phyloP scores from a whole-genome alignment of 2,329 filamentous ascomycete species.

The Trichoderma brevicompactum region DNA sequence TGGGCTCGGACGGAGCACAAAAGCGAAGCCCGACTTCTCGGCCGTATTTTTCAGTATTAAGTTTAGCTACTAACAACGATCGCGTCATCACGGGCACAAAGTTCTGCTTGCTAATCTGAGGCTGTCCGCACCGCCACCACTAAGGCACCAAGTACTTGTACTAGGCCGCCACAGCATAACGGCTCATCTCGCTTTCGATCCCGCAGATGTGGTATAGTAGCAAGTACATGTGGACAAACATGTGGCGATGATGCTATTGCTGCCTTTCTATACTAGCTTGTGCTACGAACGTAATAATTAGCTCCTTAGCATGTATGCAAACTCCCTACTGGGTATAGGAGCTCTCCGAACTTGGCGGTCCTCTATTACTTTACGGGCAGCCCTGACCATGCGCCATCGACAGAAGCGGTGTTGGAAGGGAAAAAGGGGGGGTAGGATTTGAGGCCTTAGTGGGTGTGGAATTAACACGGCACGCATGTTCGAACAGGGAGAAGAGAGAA shows the following conservation, averaged over 20 bases:
- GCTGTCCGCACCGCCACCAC: neutral
- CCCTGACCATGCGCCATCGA: neutral
- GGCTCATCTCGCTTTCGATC: too few relatives aligned
- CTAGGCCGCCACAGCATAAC: neutral
- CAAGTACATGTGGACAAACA: neutral
- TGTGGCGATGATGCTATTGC: neutral
- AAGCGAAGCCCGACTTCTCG: constrained; percentile 8
- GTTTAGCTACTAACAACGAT: constrained; percentile 2
- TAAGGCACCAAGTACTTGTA: neutral
- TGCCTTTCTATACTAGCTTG: too few relatives aligned
- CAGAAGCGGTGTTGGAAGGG: neutral
- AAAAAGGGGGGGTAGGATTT: neutral
- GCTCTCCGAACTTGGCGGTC: constrained; percentile 1
- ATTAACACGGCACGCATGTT: neutral
- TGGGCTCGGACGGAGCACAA: too few relatives aligned
- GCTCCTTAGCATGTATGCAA: too few relatives aligned
- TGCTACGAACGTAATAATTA: too few relatives aligned
- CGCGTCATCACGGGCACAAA: constrained; percentile 22
- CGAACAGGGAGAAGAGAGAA: neutral
- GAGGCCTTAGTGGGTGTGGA: neutral
- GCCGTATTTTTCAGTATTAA: constrained; percentile 13
- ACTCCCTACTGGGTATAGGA: neutral
- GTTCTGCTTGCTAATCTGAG: constrained; percentile 3
- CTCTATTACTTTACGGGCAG: neutral
- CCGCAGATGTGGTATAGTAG: constrained; percentile 1